These are phyloP conservation scores for Boletus bicolor DNA, from an alignment of 768 basidiomycete species.

Conservation along the genomic window DNA sequence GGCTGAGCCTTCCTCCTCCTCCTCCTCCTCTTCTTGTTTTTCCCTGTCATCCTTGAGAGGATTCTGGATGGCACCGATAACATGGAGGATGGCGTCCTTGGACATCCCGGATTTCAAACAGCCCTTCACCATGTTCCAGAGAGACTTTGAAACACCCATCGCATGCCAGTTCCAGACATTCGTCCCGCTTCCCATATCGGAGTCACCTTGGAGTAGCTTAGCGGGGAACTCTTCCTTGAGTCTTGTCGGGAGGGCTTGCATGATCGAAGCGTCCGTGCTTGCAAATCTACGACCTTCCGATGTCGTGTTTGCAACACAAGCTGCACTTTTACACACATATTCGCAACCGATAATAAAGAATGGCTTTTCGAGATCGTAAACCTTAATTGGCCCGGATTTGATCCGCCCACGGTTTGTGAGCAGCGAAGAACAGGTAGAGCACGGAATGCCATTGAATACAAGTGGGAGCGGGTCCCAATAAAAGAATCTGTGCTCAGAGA, in stretches of 20 bases:
- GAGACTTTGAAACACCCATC: slow-evolving; percentile 62
- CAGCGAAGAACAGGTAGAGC: slow-evolving; percentile 59
- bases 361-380: slow-evolving; percentile 75
- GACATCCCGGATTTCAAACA: slow-evolving; percentile 55
- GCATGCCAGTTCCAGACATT: slow-evolving; percentile 78
- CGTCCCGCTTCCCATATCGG: slow-evolving; percentile 54
- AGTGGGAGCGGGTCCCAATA: slow-evolving; percentile 86
- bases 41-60: slow-evolving; percentile 35
- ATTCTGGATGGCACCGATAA: slow-evolving; percentile 58
- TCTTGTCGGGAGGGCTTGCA: slow-evolving; percentile 63
- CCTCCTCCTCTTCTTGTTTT: slow-evolving; percentile 33
- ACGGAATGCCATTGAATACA: slow-evolving; percentile 77
- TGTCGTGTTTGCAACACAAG: slow-evolving; percentile 43
- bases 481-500: slow-evolving; percentile 74
- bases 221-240: slow-evolving; percentile 77
- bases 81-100: slow-evolving; percentile 57
- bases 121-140: slow-evolving; percentile 74
- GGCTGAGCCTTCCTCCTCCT: slow-evolving; percentile 32
- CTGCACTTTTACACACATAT: slow-evolving; percentile 57
- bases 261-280: slow-evolving; percentile 68
- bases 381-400: slow-evolving; percentile 68
- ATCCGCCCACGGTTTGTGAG: slow-evolving; percentile 71
- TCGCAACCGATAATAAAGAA: slow-evolving; percentile 87
- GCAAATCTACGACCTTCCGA: slow-evolving; percentile 64
- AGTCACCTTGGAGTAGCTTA: slow-evolving; percentile 51